A percentile compares a stretch with the other conserved stretches of the same genome.
Evolutionary conservation across 768 basidiomycete species (phyloP).

Genomic region (Suillus variegatus): DNA sequence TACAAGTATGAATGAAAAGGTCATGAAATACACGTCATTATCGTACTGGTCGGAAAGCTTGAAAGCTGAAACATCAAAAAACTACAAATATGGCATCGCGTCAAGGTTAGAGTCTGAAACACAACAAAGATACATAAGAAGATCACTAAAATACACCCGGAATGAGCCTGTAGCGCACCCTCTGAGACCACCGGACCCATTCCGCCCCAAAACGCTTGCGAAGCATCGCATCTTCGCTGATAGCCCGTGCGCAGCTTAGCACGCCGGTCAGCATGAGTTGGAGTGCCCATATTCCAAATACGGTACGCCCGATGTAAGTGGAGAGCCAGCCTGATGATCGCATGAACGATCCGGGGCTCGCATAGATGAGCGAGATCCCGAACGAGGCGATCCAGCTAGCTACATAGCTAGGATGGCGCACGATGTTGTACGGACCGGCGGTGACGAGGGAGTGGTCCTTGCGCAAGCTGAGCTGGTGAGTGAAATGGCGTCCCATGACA

Average conservation of each 20-base stretch:
- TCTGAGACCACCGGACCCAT: slow-evolving; percentile 25
- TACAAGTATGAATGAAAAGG: too few species aligned
- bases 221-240: slow-evolving; percentile 27
- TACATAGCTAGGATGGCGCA: slow-evolving; percentile 39
- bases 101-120: background rate
- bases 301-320: slow-evolving; percentile 15
- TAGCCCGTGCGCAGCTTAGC: slow-evolving; percentile 29
- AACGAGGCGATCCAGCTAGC: slow-evolving; percentile 23
- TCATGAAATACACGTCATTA: background rate
- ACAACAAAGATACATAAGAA: background rate
- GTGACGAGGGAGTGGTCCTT: slow-evolving; percentile 33
- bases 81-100: background rate
- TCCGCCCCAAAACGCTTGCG: slow-evolving; percentile 20
- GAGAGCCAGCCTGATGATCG: slow-evolving; percentile 29
- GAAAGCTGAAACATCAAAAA: background rate
- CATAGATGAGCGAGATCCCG: slow-evolving; percentile 34
- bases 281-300: slow-evolving; percentile 30
- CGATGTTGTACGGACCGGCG: slow-evolving; percentile 35
- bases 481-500: slow-evolving; percentile 35
- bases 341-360: slow-evolving; percentile 31
- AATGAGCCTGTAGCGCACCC: slow-evolving; percentile 28
- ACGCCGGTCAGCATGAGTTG: slow-evolving; percentile 29
- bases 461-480: slow-evolving; percentile 34
- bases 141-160: slow-evolving; percentile 25
- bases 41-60: background rate